A percentile compares a stretch with the other conserved stretches of the same genome.
Conservation (phyloP, 768 basidiomycete species). For the Tylopilus rubrobrunneus region DNA sequence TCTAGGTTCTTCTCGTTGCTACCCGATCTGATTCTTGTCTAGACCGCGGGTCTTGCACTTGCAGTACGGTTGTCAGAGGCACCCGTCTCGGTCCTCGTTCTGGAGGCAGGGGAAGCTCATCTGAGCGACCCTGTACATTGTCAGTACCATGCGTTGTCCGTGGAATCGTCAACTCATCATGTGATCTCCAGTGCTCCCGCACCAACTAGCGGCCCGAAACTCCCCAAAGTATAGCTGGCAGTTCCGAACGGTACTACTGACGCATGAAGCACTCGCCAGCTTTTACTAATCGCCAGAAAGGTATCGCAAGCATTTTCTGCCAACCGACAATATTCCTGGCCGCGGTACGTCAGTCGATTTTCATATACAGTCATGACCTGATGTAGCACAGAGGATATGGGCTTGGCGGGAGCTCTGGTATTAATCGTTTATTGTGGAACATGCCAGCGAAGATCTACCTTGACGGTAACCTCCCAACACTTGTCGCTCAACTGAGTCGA, state of each 20-base stretch:
- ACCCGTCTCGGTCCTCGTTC: too few relatives aligned
- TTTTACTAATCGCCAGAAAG: not conserved
- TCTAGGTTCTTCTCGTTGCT: not conserved
- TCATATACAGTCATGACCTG: too few relatives aligned
- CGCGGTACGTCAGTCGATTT: not conserved
- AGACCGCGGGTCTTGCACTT: too few relatives aligned
- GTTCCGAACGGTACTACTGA: not conserved
- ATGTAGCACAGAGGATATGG: not conserved
- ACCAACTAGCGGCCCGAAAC: not conserved
- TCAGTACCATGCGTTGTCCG: too few relatives aligned
- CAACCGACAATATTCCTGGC: not conserved
- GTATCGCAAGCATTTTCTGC: not conserved
- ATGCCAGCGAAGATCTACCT: not conserved
- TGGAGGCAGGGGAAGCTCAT: too few relatives aligned
- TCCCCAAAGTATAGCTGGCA: not conserved
- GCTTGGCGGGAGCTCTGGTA: slow-evolving; percentile 1
- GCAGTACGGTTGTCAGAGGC: too few relatives aligned
- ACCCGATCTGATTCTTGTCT: not conserved
- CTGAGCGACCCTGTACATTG: too few relatives aligned
- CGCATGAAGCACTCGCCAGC: too few relatives aligned
- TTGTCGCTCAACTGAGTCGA: not conserved
- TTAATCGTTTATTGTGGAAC: not conserved
- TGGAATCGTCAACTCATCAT: not conserved
- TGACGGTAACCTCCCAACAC: not conserved
- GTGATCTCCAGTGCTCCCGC: not conserved